Evolutionary conservation across 2,329 filamentous ascomycete species (phyloP).

Genomic region (Sodiomyces alkalinus): DNA sequence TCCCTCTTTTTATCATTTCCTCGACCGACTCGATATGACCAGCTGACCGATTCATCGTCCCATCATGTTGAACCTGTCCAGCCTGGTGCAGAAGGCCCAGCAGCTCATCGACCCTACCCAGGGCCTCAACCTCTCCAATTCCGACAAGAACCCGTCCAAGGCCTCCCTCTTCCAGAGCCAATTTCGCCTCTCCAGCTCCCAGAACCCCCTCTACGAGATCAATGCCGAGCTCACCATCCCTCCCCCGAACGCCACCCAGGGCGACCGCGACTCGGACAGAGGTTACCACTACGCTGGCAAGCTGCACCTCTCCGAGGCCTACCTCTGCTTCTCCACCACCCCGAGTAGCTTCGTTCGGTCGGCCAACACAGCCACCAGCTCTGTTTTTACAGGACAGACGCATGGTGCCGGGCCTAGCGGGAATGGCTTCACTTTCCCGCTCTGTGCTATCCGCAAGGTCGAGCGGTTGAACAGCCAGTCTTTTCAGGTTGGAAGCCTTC

Average conservation of each 20-base stretch:
- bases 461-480: constrained; percentile 87
- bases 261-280: constrained; percentile 54
- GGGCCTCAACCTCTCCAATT: constrained; percentile 54
- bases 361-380: constrained; percentile 65
- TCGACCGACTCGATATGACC: constrained; percentile 26
- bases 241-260: constrained; percentile 51
- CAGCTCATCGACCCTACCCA: constrained; percentile 85
- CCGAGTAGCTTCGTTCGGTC: constrained; percentile 73
- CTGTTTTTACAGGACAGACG: constrained; percentile 80
- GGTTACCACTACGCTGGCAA: constrained; percentile 86
- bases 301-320: constrained; percentile 86
- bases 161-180: constrained; percentile 87
- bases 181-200: constrained; percentile 84
- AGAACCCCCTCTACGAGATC: constrained; percentile 92
- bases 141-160: constrained; percentile 76
- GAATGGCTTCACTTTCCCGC: constrained; percentile 88
- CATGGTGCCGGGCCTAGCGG: constrained; percentile 84
- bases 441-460: constrained; percentile 82
- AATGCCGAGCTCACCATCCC: constrained; percentile 87
- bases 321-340: constrained; percentile 92
- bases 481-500: constrained; percentile 52
- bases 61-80: constrained; percentile 50
- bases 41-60: constrained; percentile 11
- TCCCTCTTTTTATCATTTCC: too few species aligned
- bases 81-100: constrained; percentile 89